Evolutionary conservation across 495 filamentous ascomycete genomes (phyloP).

Genomic region (Xylaria scruposa): DNA sequence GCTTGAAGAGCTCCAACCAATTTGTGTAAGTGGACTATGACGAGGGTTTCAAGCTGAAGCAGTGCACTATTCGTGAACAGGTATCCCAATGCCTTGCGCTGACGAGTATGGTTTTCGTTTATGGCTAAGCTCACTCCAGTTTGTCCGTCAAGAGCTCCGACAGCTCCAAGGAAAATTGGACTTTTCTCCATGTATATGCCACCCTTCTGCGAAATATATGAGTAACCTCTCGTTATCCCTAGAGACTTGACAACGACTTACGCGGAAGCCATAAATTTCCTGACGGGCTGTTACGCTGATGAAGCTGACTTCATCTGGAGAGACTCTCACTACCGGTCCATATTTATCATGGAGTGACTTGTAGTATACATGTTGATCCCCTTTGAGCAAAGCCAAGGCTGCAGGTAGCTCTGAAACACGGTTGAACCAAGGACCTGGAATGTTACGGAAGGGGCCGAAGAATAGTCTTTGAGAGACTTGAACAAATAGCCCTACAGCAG

Average conservation of each 20-base stretch:
- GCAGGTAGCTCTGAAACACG: slow-evolving; percentile 12
- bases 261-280: slow-evolving; percentile 53
- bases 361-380: slow-evolving; percentile 10
- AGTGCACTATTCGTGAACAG: slow-evolving; percentile 56
- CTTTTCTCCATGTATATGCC: slow-evolving; percentile 50
- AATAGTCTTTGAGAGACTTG: slow-evolving; percentile 4
- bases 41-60: slow-evolving; percentile 50
- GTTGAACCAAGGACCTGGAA: slow-evolving; percentile 16
- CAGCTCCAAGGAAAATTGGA: slow-evolving; percentile 50
- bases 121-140: slow-evolving; percentile 28
- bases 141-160: slow-evolving; percentile 21
- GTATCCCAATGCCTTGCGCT: slow-evolving; percentile 56
- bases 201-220: slow-evolving; percentile 35
- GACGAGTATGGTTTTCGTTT: slow-evolving; percentile 51
- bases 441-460: neutral
- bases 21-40: slow-evolving; percentile 44
- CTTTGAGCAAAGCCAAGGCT: slow-evolving; percentile 13
- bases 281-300: slow-evolving; percentile 47
- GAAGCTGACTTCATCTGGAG: slow-evolving; percentile 36
- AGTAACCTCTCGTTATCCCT: slow-evolving; percentile 38
- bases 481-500: neutral
- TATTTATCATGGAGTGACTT: slow-evolving; percentile 14
- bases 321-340: slow-evolving; percentile 18
- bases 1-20: slow-evolving; percentile 33
- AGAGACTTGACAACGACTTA: slow-evolving; percentile 43